These are phyloP conservation scores for Aaosphaeria arxii DNA, from an alignment of 2,329 filamentous ascomycete genomes.

Conservation along the genomic window DNA sequence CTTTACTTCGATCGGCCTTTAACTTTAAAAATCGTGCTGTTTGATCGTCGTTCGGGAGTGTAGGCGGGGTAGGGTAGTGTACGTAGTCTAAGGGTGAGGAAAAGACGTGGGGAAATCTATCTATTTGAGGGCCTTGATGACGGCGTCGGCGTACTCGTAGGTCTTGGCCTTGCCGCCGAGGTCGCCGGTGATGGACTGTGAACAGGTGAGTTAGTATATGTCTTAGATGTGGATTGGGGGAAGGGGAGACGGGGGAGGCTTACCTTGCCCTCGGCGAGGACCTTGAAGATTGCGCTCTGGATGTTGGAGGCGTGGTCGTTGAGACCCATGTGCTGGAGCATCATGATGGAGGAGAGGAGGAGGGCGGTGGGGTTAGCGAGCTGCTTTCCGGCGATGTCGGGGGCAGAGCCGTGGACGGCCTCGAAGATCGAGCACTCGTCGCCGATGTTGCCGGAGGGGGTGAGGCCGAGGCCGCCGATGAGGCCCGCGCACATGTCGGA, in stretches of 20 bases:
- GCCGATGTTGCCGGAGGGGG: conserved; percentile 97
- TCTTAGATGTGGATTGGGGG: background rate
- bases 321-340: conserved; percentile 97
- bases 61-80: no score
- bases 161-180: conserved; percentile 96
- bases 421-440: conserved; percentile 99
- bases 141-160: conserved; percentile 86
- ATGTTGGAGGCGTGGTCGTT: conserved; percentile 81
- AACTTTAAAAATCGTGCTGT: no score
- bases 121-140: conserved; percentile 65
- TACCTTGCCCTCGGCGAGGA: conserved; percentile 90
- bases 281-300: conserved; percentile 92
- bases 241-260: conserved; percentile 13
- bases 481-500: conserved; percentile 99
- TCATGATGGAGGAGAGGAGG: conserved; percentile 96
- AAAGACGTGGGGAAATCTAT: conserved; percentile 3
- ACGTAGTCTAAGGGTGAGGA: no score
- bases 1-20: no score
- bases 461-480: conserved; percentile 95
- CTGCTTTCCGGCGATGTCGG: conserved; percentile 92
- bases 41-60: no score
- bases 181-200: conserved; percentile 80
- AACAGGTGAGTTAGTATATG: background rate
- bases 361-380: conserved; percentile 97
- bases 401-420: conserved; percentile 95